A percentile compares a stretch with the other conserved stretches of the same genome.
Conservation (phyloP, 257 asterid genomes). For the Dorcoceras hygrometricum region DNA sequence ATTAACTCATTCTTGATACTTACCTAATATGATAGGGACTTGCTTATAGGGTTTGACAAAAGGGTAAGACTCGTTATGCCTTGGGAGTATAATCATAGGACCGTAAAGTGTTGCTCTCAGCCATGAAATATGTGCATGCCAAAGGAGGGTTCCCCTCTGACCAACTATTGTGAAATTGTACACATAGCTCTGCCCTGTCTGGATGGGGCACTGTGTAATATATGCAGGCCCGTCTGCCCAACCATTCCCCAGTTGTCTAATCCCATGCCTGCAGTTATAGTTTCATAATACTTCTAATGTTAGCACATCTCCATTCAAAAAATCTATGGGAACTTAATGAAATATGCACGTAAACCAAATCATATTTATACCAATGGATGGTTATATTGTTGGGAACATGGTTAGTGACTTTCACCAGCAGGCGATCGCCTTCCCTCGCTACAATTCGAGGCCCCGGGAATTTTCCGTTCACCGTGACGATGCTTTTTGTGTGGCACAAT, state of each 20-base stretch:
- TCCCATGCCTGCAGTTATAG: constrained; percentile 49
- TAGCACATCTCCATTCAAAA: not conserved
- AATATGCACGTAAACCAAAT: not conserved
- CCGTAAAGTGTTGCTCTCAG: constrained; percentile 61
- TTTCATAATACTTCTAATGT: not conserved
- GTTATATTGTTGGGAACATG: constrained; percentile 51
- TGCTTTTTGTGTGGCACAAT: constrained; percentile 50
- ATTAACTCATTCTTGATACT: not conserved
- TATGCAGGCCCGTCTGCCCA: constrained; percentile 77
- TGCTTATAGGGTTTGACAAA: constrained; percentile 54
- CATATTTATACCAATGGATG: constrained; percentile 45
- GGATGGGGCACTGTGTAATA: constrained; percentile 60
- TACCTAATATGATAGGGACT: constrained; percentile 59
- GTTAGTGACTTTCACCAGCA: constrained; percentile 50
- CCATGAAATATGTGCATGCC: constrained; percentile 73
- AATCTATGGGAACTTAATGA: no score
- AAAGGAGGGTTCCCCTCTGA: constrained; percentile 57
- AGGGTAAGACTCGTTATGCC: constrained; percentile 43
- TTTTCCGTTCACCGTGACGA: constrained; percentile 51
- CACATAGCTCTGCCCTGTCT: constrained; percentile 53
- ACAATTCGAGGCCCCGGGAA: constrained; percentile 57
- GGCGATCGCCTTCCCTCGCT: constrained; percentile 56
- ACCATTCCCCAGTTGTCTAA: constrained; percentile 55
- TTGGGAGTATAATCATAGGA: constrained; percentile 56
- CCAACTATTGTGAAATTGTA: constrained; percentile 56